Percentiles rank a stretch among this genome's conserved stretches.
These are phyloP conservation scores for Pyrenophora teres DNA, from an alignment of 2,329 filamentous ascomycete species.

Conservation along the genomic window DNA sequence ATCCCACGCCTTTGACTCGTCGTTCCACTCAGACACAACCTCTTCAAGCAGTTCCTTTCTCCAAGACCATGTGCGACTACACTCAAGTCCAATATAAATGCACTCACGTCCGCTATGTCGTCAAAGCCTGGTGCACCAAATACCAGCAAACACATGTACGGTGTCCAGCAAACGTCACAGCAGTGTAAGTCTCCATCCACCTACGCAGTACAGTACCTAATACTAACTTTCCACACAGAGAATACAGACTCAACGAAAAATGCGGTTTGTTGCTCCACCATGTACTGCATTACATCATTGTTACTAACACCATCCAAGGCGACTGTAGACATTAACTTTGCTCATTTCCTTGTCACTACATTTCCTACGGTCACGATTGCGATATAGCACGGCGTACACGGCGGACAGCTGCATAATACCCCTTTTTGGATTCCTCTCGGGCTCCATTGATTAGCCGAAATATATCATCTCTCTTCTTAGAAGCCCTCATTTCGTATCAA, in stretches of 20 bases:
- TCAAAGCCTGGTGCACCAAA: conserved; percentile 61
- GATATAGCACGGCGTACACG: conserved; percentile 40
- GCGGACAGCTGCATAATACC: conserved; percentile 41
- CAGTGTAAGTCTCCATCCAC: conserved; percentile 46
- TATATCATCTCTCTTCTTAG: conserved; percentile 30
- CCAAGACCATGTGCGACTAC: conserved; percentile 61
- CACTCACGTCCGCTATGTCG: conserved; percentile 60
- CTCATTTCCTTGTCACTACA: conserved; percentile 1
- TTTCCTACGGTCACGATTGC: conserved; percentile 19
- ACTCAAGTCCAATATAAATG: conserved; percentile 63
- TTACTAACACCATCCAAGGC: conserved; percentile 32
- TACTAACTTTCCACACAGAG: conserved; percentile 37
- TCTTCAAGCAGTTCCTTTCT: conserved; percentile 5
- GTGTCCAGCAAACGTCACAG: conserved; percentile 61
- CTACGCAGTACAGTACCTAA: neutral
- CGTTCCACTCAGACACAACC: conserved; percentile 8
- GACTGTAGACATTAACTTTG: conserved; percentile 35
- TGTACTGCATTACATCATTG: neutral
- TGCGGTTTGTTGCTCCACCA: conserved; percentile 47
- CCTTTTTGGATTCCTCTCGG: conserved; percentile 29
- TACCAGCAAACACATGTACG: conserved; percentile 60
- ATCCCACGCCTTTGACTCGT: neutral
- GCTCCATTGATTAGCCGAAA: conserved; percentile 32
- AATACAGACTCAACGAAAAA: conserved; percentile 55
- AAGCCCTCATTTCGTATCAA: conserved; percentile 4